A percentile compares a stretch with the other conserved stretches of the same genome.
Evolutionary conservation across 1,139 yeast genomes (phyloP).

Genomic region (Nakaseomyces uthaithaninus): DNA sequence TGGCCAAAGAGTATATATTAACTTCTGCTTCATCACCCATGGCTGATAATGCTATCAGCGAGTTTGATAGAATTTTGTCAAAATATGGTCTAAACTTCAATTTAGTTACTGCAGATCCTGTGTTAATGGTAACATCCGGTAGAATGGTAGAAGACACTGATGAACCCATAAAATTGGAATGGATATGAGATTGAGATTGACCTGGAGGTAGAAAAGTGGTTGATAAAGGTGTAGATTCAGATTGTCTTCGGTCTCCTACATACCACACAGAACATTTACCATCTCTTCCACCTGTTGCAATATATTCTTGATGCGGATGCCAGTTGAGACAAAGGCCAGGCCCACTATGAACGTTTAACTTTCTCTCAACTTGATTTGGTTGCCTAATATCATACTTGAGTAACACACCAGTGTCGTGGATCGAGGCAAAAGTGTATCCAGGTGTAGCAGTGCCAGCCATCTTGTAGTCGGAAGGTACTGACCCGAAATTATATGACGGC

Average conservation of each 20-base stretch:
- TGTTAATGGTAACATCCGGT: constrained; percentile 66
- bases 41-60: constrained; percentile 71
- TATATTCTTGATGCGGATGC: constrained; percentile 76
- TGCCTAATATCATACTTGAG: constrained; percentile 77
- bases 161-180: constrained; percentile 17
- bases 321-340: constrained; percentile 85
- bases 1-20: constrained; percentile 61
- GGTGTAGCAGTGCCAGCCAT: constrained; percentile 22
- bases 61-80: constrained; percentile 38
- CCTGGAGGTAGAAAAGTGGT: constrained; percentile 10
- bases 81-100: constrained; percentile 42
- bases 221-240: constrained; percentile 17
- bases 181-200: constrained; percentile 12
- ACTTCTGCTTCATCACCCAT: constrained; percentile 69
- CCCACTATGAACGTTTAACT: constrained; percentile 84
- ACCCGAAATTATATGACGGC: constrained; percentile 24
- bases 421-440: constrained; percentile 50
- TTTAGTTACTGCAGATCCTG: constrained; percentile 55
- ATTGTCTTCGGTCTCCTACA: constrained; percentile 25
- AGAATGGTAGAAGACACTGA: constrained; percentile 27
- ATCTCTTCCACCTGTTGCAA: constrained; percentile 91
- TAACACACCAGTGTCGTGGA: constrained; percentile 84
- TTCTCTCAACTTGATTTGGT: constrained; percentile 50
- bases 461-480: constrained; percentile 5
- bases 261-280: constrained; percentile 36